Evolutionary conservation across 768 basidiomycete species (phyloP).

Genomic region (Clitopilus passeckerianus): DNA sequence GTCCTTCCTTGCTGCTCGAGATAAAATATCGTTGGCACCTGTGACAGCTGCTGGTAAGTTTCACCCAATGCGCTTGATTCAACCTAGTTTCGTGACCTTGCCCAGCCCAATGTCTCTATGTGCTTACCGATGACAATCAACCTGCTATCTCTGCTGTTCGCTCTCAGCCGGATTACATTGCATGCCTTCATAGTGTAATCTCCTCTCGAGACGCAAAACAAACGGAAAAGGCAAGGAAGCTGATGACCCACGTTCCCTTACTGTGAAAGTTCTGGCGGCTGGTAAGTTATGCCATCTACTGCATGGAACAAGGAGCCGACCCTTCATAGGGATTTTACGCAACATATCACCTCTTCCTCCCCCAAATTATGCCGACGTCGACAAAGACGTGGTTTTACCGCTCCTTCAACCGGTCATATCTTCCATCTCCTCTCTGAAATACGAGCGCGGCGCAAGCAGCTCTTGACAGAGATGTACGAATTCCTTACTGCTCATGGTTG

Average conservation of each 20-base stretch:
- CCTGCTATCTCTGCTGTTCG: slow-evolving; percentile 65
- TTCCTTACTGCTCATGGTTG: background rate
- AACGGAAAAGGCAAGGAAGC: slow-evolving; percentile 36
- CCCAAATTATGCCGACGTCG: slow-evolving; percentile 62
- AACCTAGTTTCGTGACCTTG: slow-evolving; percentile 1
- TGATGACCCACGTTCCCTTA: slow-evolving; percentile 42
- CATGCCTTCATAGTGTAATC: slow-evolving; percentile 62
- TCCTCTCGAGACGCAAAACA: slow-evolving; percentile 23
- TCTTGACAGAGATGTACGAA: slow-evolving; percentile 43
- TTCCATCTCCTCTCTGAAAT: slow-evolving; percentile 51
- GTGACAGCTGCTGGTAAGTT: slow-evolving; percentile 73
- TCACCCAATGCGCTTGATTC: slow-evolving; percentile 9
- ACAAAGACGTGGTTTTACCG: slow-evolving; percentile 69
- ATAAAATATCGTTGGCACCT: slow-evolving; percentile 62
- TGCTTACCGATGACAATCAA: slow-evolving; percentile 88
- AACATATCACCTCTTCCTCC: slow-evolving; percentile 76
- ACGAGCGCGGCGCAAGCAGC: slow-evolving; percentile 48
- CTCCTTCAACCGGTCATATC: slow-evolving; percentile 63
- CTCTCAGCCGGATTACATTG: slow-evolving; percentile 52
- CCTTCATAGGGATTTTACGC: slow-evolving; percentile 56
- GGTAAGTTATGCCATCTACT: slow-evolving; percentile 35
- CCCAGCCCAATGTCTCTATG: slow-evolving; percentile 87
- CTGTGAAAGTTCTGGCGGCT: slow-evolving; percentile 63
- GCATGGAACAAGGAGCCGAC: background rate
- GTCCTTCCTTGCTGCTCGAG: slow-evolving; percentile 77